These are phyloP conservation scores for Deuterostichococcus epilithicus DNA, from an alignment of 139 green algal species.

Conservation along the genomic window DNA sequence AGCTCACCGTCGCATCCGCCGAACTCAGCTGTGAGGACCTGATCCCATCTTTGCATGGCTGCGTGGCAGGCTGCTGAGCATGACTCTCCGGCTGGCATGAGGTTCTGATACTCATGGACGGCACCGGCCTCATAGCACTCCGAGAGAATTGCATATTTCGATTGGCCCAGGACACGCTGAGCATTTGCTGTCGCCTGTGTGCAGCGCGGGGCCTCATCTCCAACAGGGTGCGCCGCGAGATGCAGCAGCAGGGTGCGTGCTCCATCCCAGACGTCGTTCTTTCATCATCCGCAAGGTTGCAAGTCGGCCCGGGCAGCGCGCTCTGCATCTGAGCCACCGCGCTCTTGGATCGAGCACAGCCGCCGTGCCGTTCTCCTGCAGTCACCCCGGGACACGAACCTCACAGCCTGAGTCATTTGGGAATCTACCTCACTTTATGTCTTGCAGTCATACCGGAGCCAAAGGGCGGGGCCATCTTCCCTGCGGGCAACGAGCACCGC, in stretches of 20 bases:
- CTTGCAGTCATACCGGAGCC: not conserved
- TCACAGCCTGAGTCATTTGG: not conserved
- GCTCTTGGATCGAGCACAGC: not conserved
- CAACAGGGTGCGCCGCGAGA: not conserved
- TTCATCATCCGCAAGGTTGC: too few relatives aligned
- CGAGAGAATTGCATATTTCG: not conserved
- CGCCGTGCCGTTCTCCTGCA: not conserved
- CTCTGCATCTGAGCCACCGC: not conserved
- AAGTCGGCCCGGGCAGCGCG: too few relatives aligned
- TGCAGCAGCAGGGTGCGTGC: not conserved
- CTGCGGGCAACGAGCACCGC: conserved; percentile 18
- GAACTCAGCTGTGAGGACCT: not conserved
- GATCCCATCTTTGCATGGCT: not conserved
- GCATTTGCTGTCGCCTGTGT: not conserved
- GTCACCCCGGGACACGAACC: not conserved
- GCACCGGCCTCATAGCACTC: not conserved
- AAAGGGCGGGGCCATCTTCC: not conserved
- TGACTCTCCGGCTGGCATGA: not conserved
- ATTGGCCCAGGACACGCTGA: not conserved
- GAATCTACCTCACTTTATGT: not conserved
- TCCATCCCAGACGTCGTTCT: not conserved
- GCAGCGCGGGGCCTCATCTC: not conserved
- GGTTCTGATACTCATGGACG: not conserved
- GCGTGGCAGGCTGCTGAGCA: not conserved
- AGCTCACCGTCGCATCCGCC: not conserved